Conservation (phyloP, 495 filamentous ascomycete species). For the Thermothielavioides terrestris region DNA sequence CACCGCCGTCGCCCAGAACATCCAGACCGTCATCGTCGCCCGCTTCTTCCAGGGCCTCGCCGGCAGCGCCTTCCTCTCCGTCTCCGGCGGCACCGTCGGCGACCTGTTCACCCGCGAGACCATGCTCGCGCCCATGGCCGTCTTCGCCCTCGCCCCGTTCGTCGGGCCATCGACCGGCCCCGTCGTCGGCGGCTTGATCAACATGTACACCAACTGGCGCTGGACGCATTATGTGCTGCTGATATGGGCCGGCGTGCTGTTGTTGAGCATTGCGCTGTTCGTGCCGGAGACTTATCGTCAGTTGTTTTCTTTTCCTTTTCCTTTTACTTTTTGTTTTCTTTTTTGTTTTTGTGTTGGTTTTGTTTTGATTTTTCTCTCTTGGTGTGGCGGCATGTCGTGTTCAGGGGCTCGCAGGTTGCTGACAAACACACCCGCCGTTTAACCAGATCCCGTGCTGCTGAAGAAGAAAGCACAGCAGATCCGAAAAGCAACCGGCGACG, state of each 20-base stretch:
- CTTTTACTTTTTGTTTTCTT: neutral
- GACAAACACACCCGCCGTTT: neutral
- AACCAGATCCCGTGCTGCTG: slow-evolving; percentile 55
- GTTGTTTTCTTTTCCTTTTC: slow-evolving; percentile 10
- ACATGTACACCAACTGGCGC: slow-evolving; percentile 68
- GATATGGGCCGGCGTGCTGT: slow-evolving; percentile 64
- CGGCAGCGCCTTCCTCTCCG: slow-evolving; percentile 80
- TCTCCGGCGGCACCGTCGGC: slow-evolving; percentile 85
- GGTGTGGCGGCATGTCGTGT: too few relatives aligned
- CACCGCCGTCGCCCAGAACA: slow-evolving; percentile 76
- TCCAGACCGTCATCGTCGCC: slow-evolving; percentile 69
- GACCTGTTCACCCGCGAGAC: slow-evolving; percentile 74
- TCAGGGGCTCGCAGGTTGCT: neutral
- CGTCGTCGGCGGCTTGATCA: slow-evolving; percentile 54
- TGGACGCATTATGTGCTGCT: slow-evolving; percentile 85
- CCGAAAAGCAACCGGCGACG: slow-evolving; percentile 69
- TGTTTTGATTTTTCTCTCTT: neutral
- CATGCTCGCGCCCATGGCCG: slow-evolving; percentile 51
- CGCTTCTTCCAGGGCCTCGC: slow-evolving; percentile 81
- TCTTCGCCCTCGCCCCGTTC: slow-evolving; percentile 76
- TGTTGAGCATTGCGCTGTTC: slow-evolving; percentile 55
- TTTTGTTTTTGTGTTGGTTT: neutral
- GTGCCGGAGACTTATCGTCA: slow-evolving; percentile 88
- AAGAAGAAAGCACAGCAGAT: slow-evolving; percentile 63
- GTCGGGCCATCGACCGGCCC: slow-evolving; percentile 57